Conservation (phyloP, 495 filamentous ascomycete genomes). For the Talaromyces trachyspermus region DNA sequence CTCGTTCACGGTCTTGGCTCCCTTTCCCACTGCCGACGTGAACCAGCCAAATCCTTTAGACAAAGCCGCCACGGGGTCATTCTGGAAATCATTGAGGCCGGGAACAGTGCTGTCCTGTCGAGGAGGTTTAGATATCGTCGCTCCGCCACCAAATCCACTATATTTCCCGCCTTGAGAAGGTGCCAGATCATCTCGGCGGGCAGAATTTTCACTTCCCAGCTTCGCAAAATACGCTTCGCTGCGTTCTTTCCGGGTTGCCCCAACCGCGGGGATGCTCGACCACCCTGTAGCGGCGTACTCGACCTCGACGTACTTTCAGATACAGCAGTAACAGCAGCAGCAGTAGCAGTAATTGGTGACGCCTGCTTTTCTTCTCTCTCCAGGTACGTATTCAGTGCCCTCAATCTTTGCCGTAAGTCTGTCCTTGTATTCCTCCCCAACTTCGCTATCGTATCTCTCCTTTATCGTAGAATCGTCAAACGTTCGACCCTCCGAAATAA, state of each 20-base stretch:
- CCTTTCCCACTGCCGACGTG: constrained; percentile 71
- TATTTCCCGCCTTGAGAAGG: constrained; percentile 92
- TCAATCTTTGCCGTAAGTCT: constrained; percentile 79
- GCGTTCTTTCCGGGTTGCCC: constrained; percentile 43
- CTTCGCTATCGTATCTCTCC: constrained; percentile 77
- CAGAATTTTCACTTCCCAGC: constrained; percentile 71
- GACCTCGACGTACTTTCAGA: constrained; percentile 7
- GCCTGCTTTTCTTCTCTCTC: constrained; percentile 37
- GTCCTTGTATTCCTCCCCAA: constrained; percentile 95
- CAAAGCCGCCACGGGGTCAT: constrained; percentile 81
- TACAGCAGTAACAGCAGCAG: not conserved
- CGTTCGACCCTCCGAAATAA: constrained; percentile 43
- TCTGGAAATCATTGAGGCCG: constrained; percentile 75
- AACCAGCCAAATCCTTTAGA: constrained; percentile 96
- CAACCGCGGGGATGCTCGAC: constrained; percentile 14
- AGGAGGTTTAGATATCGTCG: constrained; percentile 20
- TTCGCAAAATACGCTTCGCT: constrained; percentile 90
- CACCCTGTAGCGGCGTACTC: constrained; percentile 6
- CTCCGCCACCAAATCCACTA: constrained; percentile 74
- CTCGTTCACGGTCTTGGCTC: constrained; percentile 83
- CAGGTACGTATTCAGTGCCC: constrained; percentile 69
- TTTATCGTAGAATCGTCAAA: constrained; percentile 75
- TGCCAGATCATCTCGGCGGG: constrained; percentile 62
- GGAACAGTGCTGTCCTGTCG: constrained; percentile 37
- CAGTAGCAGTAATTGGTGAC: not conserved